Percentiles rank a stretch among this genome's conserved stretches.
Evolutionary conservation across 2,329 filamentous ascomycete genomes (phyloP).

Genomic region (Fusarium sp.): DNA sequence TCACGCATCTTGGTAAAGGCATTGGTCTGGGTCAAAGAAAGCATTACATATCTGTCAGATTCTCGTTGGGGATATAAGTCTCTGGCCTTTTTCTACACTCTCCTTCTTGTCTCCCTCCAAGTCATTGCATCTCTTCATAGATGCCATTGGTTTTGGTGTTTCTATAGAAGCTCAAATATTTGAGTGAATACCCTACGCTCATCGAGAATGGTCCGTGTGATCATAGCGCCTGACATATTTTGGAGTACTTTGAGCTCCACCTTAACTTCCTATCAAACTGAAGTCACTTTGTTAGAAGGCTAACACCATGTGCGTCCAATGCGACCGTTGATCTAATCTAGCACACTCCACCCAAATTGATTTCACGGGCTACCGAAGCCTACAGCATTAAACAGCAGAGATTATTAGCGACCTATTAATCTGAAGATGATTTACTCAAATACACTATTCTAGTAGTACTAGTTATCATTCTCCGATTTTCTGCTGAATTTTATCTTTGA

Average conservation of each 20-base stretch:
- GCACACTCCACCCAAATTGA: background rate
- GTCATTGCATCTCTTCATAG: background rate
- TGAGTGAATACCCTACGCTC: background rate
- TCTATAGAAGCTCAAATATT: too few species aligned
- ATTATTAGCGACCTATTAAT: rapidly evolving
- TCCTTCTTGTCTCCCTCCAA: background rate
- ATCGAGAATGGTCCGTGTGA: background rate
- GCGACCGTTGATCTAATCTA: background rate
- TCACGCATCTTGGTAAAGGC: rapidly evolving
- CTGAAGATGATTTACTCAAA: background rate
- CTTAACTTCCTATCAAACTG: rapidly evolving
- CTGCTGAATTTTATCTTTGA: too few species aligned
- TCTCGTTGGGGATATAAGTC: rapidly evolving
- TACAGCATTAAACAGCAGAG: too few species aligned
- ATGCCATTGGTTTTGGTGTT: background rate
- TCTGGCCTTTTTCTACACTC: rapidly evolving
- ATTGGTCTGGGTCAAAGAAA: background rate
- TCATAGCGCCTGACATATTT: rapidly evolving
- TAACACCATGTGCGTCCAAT: background rate
- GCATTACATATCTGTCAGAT: rapidly evolving
- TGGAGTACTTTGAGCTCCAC: rapidly evolving
- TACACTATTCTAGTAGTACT: background rate
- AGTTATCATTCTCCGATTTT: too few species aligned
- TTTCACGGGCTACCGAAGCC: too few species aligned
- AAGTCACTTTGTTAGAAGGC: background rate